Evolutionary conservation across 139 green algal genomes (phyloP), one percentile per base, ranked within the genome.

Genomic region (Pleodorina starrii): DNA sequence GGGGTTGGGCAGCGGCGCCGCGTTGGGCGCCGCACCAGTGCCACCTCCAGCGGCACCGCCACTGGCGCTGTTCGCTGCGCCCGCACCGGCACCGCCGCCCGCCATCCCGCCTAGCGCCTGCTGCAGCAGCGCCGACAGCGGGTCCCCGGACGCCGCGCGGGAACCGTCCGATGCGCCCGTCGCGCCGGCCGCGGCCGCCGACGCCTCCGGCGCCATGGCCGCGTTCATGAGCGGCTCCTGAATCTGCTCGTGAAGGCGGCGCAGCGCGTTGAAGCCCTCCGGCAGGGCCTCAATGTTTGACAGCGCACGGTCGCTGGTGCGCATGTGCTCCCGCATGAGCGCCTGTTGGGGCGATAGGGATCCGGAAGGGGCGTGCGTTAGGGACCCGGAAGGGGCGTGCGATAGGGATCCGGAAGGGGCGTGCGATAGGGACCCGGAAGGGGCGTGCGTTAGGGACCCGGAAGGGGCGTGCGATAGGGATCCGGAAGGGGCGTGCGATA

Each of bases 261-360:
- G 91, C 84, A 99, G 95, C 32, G 94, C 94, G 91, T 99, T 99
- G 93, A 99, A 99, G 77, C 98, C 98, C 63, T 97, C 98, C 0
- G 98, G 98, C 83, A 98, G 94, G 2, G 89, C 93, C 92, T 99
- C 98, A 19, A 99, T 96, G 95, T 99, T 99, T 77, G 80, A 94
- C 85, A 99, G 92, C 5, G 97, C 95, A 6, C 98, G 91, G 91
- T 98, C 97, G 57, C 93, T 91, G 77, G 95, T 96, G 50, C 97
- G 95, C 95, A 99, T 99, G 78, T 98, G 95, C 93, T 99, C 98
- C 29, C 94, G 95, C 96, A 98, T 97, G 35, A 99, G 92, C 25
- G 89, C 92, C 94, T 96, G 94, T 73, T 79, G n/a, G 14, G n/a
- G n/a, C n/a, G n/a, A n/a, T n/a, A n/a, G n/a, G n/a, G n/a, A n/a